Conservation (phyloP, 2,329 filamentous ascomycete genomes). For the Teratosphaeria zuluensis region DNA sequence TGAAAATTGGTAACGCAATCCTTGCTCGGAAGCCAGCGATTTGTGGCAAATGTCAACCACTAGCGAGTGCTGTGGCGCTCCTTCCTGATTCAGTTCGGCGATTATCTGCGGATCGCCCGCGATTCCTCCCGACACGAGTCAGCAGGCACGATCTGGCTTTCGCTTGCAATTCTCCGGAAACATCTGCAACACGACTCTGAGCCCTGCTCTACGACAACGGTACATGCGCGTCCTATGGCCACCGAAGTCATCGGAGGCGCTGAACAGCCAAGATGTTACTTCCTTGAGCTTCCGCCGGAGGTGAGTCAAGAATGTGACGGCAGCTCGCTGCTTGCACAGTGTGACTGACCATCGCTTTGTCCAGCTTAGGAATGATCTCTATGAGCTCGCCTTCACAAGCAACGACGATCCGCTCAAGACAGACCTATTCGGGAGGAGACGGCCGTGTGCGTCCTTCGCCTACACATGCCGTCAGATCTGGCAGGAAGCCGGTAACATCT, state of each 20-base stretch:
- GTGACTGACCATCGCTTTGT: neutral
- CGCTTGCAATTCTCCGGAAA: neutral
- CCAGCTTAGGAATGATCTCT: neutral
- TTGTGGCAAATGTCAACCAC: neutral
- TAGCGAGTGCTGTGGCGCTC: neutral
- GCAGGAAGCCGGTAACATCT: neutral
- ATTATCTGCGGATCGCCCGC: neutral
- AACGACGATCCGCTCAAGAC: neutral
- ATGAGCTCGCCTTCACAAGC: neutral
- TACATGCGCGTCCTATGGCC: neutral
- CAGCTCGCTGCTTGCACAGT: neutral
- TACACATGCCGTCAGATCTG: neutral
- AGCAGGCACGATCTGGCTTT: neutral
- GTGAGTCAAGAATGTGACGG: neutral
- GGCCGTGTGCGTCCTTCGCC: neutral
- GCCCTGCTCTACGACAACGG: neutral
- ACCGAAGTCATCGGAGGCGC: neutral
- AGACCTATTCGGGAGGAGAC: neutral
- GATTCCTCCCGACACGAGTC: neutral
- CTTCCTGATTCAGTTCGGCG: neutral
- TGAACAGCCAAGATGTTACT: neutral
- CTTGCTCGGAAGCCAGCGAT: neutral
- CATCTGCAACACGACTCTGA: neutral
- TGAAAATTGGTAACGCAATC: neutral
- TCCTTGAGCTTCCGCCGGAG: neutral